Conservation (phyloP, 129 eudicot species). For the Helianthus tuberosus region DNA sequence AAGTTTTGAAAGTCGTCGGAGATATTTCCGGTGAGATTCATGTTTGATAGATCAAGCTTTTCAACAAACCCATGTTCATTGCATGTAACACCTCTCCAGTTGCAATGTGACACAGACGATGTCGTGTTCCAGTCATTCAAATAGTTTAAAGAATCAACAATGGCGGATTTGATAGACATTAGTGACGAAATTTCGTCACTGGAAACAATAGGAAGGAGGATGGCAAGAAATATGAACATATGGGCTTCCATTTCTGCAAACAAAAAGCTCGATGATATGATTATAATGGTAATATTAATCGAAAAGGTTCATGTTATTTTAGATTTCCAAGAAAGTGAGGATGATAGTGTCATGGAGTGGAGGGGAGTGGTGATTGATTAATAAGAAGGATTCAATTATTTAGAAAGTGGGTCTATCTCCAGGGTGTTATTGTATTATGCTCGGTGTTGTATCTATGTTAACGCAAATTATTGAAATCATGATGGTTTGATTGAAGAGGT, state of each 20-base stretch:
- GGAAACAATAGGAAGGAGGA: conserved; percentile 29
- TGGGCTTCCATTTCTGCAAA: conserved; percentile 26
- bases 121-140: conserved; percentile 55
- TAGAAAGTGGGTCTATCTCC: conserved; percentile 44
- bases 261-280: conserved; percentile 19
- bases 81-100: conserved; percentile 76
- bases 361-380: conserved; percentile 41
- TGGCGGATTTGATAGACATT: conserved; percentile 51
- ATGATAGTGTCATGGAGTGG: conserved; percentile 16
- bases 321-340: conserved; percentile 26
- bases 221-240: conserved; percentile 22
- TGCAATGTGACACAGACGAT: conserved; percentile 41
- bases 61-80: conserved; percentile 51
- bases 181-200: conserved; percentile 47
- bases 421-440: conserved; percentile 43
- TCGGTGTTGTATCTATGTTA: conserved; percentile 5
- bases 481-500: conserved; percentile 17
- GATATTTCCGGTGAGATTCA: conserved; percentile 71
- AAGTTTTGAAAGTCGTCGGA: conserved; percentile 52
- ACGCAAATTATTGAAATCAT: conserved; percentile 5
- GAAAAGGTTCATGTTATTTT: conserved; percentile 21
- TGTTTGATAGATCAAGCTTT: conserved; percentile 69
- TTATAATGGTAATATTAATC: conserved; percentile 14
- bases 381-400: conserved; percentile 39
- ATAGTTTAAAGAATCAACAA: conserved; percentile 58